phyloP scores from a whole-genome alignment of 2,329 filamentous ascomycete species.

The Coleophoma cylindrospora region DNA sequence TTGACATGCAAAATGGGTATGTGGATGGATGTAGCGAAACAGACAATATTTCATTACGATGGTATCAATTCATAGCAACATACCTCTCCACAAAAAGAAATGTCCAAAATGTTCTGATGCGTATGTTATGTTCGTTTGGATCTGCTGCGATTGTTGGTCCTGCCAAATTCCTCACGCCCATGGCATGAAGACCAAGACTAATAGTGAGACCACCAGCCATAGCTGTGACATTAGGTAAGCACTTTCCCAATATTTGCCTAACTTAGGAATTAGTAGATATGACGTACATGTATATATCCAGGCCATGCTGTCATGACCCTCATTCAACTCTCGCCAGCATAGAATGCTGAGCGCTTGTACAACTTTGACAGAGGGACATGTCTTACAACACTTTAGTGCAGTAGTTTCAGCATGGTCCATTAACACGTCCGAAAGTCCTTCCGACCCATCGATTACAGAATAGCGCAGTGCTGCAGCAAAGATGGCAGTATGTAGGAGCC shows the following conservation, averaged over 20 bases:
- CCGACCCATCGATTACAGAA: not conserved
- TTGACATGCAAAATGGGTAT: no score
- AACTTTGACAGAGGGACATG: not conserved
- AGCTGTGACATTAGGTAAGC: not conserved
- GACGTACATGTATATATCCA: conserved; percentile 1
- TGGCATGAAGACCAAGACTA: not conserved
- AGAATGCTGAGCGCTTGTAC: not conserved
- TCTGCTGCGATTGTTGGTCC: not conserved
- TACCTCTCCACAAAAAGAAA: conserved; percentile 3
- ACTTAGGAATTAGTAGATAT: not conserved
- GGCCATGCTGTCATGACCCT: not conserved
- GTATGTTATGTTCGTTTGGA: not conserved
- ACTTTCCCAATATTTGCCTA: not conserved
- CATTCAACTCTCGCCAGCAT: not conserved
- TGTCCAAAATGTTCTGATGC: conserved; percentile 3
- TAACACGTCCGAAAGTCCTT: not conserved
- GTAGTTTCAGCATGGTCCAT: not conserved
- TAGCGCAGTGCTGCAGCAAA: not conserved
- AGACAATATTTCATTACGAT: not conserved
- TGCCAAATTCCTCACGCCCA: not conserved
- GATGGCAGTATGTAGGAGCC: not conserved
- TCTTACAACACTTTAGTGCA: not conserved
- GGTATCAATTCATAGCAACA: not conserved
- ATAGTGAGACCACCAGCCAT: not conserved
- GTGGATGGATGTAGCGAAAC: not conserved